Conservation (phyloP, 2,329 filamentous ascomycete genomes). For the Nigrograna mackinnonii region DNA sequence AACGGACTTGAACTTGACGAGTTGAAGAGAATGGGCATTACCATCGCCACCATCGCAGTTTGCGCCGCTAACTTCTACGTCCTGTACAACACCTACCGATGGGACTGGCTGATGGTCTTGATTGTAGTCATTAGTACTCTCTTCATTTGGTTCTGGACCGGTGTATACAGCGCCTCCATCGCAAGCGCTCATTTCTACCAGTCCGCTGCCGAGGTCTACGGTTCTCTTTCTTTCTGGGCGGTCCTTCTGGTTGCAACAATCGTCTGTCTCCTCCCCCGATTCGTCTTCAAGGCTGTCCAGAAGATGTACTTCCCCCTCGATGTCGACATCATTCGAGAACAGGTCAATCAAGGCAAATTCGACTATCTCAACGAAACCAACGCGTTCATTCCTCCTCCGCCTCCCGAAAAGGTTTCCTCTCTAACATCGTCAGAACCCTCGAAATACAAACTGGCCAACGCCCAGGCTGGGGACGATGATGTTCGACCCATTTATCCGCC, state of each 20-base stretch:
- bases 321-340: conserved; percentile 92
- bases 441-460: conserved; percentile 44
- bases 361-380: conserved; percentile 67
- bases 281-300: conserved; percentile 82
- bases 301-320: conserved; percentile 94
- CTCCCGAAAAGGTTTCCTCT: conserved; percentile 50
- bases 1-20: conserved; percentile 79
- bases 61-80: conserved; percentile 93
- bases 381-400: conserved; percentile 50
- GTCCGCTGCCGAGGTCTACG: conserved; percentile 77
- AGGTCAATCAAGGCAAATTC: conserved; percentile 82
- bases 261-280: conserved; percentile 84
- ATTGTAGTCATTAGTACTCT: conserved; percentile 82
- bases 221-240: conserved; percentile 84
- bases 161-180: conserved; percentile 73
- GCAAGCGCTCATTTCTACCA: conserved; percentile 71
- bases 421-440: conserved; percentile 63
- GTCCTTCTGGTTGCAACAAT: conserved; percentile 77
- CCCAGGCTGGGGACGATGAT: conserved; percentile 74
- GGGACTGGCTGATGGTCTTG: conserved; percentile 94
- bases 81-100: conserved; percentile 93
- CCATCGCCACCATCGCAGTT: conserved; percentile 82
- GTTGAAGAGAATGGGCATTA: conserved; percentile 81
- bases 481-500: conserved; percentile 91
- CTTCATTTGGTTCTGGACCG: conserved; percentile 95